These are phyloP conservation scores for Yarrowia divulgata DNA, from an alignment of 805 yeast genomes.

Conservation along the genomic window DNA sequence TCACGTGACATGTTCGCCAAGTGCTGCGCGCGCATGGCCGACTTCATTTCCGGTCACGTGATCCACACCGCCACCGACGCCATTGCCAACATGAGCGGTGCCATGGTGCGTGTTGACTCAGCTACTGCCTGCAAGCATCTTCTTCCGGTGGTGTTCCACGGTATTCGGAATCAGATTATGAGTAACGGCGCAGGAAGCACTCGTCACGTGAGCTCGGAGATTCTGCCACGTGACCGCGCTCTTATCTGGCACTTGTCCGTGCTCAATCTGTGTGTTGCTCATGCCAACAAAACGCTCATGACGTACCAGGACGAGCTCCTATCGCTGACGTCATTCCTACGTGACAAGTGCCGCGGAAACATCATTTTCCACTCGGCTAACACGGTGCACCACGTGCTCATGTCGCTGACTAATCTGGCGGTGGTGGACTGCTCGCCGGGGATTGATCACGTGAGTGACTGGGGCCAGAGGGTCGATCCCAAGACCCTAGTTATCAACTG, in stretches of 20 bases:
- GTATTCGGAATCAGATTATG: conserved; percentile 68
- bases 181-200: conserved; percentile 83
- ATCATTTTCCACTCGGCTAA: conserved; percentile 67
- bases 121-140: conserved; percentile 55
- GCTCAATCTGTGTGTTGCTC: conserved; percentile 72
- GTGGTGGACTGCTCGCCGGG: conserved; percentile 44
- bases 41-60: conserved; percentile 66
- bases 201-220: conserved; percentile 66
- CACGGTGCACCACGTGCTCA: conserved; percentile 70
- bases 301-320: conserved; percentile 56
- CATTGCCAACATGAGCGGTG: conserved; percentile 74
- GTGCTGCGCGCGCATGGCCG: conserved; percentile 49
- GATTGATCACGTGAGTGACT: conserved; percentile 46
- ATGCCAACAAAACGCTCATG: conserved; percentile 63
- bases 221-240: conserved; percentile 78
- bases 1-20: conserved; percentile 47
- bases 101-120: conserved; percentile 72
- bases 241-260: conserved; percentile 74
- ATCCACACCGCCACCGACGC: conserved; percentile 66
- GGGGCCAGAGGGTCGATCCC: conserved; percentile 50
- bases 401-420: conserved; percentile 63
- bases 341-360: conserved; percentile 65
- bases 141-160: conserved; percentile 56
- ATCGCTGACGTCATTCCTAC: conserved; percentile 56
- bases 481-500: conserved; percentile 62